A percentile compares a stretch with the other conserved stretches of the same genome.
Evolutionary conservation across 73 alveolate genomes (phyloP).

Genomic region (Paramecium caudatum): DNA sequence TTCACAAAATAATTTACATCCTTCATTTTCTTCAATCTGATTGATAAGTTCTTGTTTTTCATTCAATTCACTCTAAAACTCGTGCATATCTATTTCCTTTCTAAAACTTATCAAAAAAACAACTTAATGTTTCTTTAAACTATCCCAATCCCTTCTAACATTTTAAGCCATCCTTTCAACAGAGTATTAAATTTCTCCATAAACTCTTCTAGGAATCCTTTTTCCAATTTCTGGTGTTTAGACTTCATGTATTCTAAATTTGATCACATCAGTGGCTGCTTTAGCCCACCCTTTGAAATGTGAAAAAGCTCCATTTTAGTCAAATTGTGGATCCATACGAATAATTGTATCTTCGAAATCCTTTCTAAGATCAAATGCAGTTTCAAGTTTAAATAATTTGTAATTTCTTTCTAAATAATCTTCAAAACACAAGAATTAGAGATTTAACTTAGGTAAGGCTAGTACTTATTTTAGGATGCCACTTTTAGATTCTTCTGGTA

Average conservation of each 20-base stretch:
- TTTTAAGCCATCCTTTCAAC: constrained; percentile 56
- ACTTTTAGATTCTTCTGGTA: constrained; percentile 56
- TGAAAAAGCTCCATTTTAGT: constrained; percentile 32
- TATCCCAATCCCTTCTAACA: constrained; percentile 61
- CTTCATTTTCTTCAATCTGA: constrained; percentile 55
- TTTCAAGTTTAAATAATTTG: constrained; percentile 56
- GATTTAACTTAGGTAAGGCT: constrained; percentile 46
- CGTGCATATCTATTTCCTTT: constrained; percentile 53
- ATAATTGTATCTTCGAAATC: constrained; percentile 58
- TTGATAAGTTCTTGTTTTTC: constrained; percentile 25
- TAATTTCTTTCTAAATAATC: constrained; percentile 67
- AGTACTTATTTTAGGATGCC: constrained; percentile 50
- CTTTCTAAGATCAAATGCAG: constrained; percentile 53
- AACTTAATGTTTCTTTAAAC: constrained; percentile 51
- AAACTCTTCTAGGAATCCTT: constrained; percentile 55
- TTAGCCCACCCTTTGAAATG: constrained; percentile 56
- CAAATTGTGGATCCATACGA: constrained; percentile 47
- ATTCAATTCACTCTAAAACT: constrained; percentile 41
- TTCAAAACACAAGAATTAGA: constrained; percentile 61
- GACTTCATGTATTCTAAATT: constrained; percentile 61
- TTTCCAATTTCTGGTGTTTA: constrained; percentile 64
- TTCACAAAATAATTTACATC: constrained; percentile 63
- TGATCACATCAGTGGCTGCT: constrained; percentile 38
- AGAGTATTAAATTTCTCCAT: constrained; percentile 54
- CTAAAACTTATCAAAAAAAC: constrained; percentile 52